Evolutionary conservation across 257 asterid genomes (phyloP).

Genomic region (Solanum arcanum): DNA sequence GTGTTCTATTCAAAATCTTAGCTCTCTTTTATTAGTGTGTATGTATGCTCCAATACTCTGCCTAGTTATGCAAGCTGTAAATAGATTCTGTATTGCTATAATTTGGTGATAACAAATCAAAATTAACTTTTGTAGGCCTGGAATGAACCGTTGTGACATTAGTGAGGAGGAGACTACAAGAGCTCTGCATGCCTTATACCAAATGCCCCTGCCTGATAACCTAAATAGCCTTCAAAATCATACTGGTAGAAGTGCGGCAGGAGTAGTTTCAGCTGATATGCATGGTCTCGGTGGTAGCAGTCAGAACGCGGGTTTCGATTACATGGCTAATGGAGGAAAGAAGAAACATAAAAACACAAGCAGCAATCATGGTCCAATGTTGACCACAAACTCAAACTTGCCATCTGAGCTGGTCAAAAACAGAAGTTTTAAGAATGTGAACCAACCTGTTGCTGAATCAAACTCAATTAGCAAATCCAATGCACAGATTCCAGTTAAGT

Average conservation of each 20-base stretch:
- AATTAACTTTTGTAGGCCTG: constrained; percentile 52
- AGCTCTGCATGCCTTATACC: constrained; percentile 42
- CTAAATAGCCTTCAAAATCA: constrained; percentile 26
- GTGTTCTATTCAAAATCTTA: background rate
- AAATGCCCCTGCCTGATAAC: constrained; percentile 35
- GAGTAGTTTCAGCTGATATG: constrained; percentile 27
- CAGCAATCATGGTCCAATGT: constrained; percentile 13
- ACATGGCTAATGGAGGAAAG: constrained; percentile 20
- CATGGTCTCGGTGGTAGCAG: constrained; percentile 13
- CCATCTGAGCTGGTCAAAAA: constrained; percentile 24
- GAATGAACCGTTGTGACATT: constrained; percentile 68
- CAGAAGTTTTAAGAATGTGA: constrained; percentile 34
- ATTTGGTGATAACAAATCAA: background rate
- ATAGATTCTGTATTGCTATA: background rate
- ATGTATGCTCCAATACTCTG: background rate
- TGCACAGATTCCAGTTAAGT: constrained; percentile 23
- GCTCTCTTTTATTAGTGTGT: background rate
- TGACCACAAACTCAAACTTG: constrained; percentile 15
- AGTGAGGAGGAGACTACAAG: constrained; percentile 63
- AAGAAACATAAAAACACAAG: constrained; percentile 33
- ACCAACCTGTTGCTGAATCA: constrained; percentile 29
- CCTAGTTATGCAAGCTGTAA: background rate
- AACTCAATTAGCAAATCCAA: constrained; percentile 16
- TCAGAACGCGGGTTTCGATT: constrained; percentile 14
- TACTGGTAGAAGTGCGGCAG: constrained; percentile 23